phyloP scores from a whole-genome alignment of 345 rosid species.

The Citrus medica region DNA sequence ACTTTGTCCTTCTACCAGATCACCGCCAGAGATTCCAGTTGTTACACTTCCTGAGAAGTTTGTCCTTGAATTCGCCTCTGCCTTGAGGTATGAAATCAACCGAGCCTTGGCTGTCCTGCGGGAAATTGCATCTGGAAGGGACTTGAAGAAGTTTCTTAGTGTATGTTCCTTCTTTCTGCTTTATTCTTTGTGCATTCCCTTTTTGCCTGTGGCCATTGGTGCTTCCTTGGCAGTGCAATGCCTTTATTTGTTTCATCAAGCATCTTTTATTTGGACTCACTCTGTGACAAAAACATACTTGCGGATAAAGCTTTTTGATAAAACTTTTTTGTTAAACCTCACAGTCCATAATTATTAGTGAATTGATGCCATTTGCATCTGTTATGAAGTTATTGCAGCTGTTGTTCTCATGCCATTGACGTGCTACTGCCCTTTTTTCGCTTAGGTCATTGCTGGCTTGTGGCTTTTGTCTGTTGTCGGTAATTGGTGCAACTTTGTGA shows the following conservation, averaged over 20 bases:
- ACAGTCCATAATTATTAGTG: not conserved
- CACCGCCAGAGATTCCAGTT: conserved; percentile 57
- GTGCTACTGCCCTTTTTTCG: not conserved
- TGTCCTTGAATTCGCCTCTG: conserved; percentile 46
- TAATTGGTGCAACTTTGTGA: conserved; percentile 71
- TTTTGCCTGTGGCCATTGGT: not conserved
- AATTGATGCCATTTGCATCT: not conserved
- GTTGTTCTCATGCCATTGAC: not conserved
- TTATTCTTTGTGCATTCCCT: not conserved
- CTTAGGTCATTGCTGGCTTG: conserved; percentile 72
- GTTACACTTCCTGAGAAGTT: conserved; percentile 45
- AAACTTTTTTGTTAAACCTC: not conserved
- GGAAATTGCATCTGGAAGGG: conserved; percentile 58
- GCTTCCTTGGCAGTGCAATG: not conserved
- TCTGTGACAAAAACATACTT: not conserved
- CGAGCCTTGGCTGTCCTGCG: conserved; percentile 39
- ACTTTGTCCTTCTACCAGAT: conserved; percentile 22
- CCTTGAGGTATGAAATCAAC: conserved; percentile 45
- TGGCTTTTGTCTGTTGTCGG: conserved; percentile 77
- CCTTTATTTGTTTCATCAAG: not conserved
- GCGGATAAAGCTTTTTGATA: not conserved
- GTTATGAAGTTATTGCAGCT: not conserved
- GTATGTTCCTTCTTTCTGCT: conserved; percentile 34
- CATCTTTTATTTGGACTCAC: not conserved
- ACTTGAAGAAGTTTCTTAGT: conserved; percentile 59